phyloP scores from a whole-genome alignment of 768 basidiomycete species.

The Tephrocybe sp. region DNA sequence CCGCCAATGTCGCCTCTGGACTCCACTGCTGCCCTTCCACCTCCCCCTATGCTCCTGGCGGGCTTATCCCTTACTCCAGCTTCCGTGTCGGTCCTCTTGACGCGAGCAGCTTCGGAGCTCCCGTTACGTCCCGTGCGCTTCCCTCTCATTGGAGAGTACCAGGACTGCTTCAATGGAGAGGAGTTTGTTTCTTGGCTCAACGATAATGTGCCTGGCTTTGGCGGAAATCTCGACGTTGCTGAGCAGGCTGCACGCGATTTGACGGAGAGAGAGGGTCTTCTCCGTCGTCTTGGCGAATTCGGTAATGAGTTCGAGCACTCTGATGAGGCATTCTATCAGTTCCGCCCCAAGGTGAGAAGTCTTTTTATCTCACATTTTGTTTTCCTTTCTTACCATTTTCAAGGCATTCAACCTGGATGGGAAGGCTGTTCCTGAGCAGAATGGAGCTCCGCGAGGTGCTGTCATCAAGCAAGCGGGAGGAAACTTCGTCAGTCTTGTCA shows the following conservation, averaged over 20 bases:
- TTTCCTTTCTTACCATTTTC: neutral
- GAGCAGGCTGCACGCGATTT: slow-evolving; percentile 71
- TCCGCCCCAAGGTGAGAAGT: slow-evolving; percentile 67
- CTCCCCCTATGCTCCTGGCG: slow-evolving; percentile 67
- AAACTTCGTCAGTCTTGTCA: slow-evolving; percentile 68
- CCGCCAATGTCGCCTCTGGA: slow-evolving; percentile 63
- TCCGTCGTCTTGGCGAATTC: slow-evolving; percentile 78
- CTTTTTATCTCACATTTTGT: neutral
- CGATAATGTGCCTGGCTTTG: slow-evolving; percentile 75
- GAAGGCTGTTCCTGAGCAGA: slow-evolving; percentile 25
- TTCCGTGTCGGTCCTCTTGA: slow-evolving; percentile 67
- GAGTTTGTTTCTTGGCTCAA: slow-evolving; percentile 87
- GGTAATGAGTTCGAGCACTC: slow-evolving; percentile 80
- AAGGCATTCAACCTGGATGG: slow-evolving; percentile 63
- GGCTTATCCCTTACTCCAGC: slow-evolving; percentile 68
- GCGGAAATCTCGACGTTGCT: slow-evolving; percentile 74
- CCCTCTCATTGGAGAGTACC: slow-evolving; percentile 81
- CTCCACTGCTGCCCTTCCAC: slow-evolving; percentile 40
- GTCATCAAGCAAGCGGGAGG: slow-evolving; percentile 64
- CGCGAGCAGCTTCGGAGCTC: slow-evolving; percentile 71
- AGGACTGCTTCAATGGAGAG: slow-evolving; percentile 85
- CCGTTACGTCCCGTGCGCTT: slow-evolving; percentile 70
- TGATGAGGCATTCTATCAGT: slow-evolving; percentile 83
- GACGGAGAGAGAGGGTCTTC: slow-evolving; percentile 57
- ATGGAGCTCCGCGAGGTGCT: slow-evolving; percentile 29